phyloP scores from a whole-genome alignment of 2,329 filamentous ascomycete species.

The Ceratocystis eucalypticola region DNA sequence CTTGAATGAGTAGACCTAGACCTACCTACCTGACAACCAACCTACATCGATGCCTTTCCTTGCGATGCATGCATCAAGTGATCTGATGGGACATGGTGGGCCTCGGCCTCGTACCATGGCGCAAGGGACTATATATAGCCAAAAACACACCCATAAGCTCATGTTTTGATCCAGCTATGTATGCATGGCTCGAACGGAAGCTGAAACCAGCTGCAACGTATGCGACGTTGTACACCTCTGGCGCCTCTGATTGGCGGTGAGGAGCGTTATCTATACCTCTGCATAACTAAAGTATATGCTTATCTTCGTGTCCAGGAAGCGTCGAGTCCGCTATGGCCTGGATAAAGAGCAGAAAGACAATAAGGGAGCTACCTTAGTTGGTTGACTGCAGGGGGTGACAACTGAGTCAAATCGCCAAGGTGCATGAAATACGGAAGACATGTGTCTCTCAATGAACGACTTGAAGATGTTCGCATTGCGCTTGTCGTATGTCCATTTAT shows the following conservation, averaged over 20 bases:
- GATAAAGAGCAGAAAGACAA: neutral
- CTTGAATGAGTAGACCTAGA: too few species aligned
- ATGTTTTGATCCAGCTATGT: neutral
- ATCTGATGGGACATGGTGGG: neutral
- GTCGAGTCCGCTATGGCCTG: neutral
- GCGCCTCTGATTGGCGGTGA: neutral
- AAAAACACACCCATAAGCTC: neutral
- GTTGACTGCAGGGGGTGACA: neutral
- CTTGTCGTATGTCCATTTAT: neutral
- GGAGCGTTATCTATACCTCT: neutral
- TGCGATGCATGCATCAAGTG: neutral
- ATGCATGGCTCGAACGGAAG: neutral
- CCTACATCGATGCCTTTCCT: too few species aligned
- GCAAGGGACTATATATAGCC: neutral
- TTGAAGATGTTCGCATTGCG: neutral
- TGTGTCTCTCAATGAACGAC: neutral
- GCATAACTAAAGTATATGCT: neutral
- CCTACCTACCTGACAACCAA: too few species aligned
- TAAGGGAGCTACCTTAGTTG: neutral
- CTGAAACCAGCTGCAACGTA: constrained; percentile 1
- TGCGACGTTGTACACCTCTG: neutral
- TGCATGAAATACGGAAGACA: neutral
- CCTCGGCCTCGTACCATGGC: neutral
- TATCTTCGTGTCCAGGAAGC: neutral
- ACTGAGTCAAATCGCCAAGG: neutral